Evolutionary conservation across 805 yeast genomes (phyloP).

Genomic region (Yarrowia alimentaria): DNA sequence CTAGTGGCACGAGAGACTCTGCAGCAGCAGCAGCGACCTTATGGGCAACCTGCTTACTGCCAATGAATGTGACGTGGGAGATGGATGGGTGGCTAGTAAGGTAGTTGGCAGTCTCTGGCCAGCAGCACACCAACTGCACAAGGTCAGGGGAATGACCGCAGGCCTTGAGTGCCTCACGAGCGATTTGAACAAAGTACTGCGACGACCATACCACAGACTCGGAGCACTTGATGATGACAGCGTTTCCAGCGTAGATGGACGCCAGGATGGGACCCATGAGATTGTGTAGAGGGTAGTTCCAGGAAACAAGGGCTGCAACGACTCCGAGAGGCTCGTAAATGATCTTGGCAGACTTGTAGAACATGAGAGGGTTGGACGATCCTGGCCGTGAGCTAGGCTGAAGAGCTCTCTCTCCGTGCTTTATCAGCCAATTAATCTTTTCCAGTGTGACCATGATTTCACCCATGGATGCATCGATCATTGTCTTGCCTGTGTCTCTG

Average conservation of each 20-base stretch:
- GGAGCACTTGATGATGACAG: conserved; percentile 87
- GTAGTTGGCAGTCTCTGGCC: conserved; percentile 85
- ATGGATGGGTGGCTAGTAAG: conserved; percentile 81
- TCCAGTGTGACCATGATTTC: conserved; percentile 94
- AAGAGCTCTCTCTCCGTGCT: conserved; percentile 74
- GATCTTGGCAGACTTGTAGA: conserved; percentile 89
- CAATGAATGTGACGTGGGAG: conserved; percentile 90
- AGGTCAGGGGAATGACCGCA: conserved; percentile 77
- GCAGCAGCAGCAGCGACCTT: conserved; percentile 81
- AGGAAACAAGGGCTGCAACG: conserved; percentile 85
- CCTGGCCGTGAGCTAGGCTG: conserved; percentile 78
- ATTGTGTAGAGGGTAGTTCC: conserved; percentile 98
- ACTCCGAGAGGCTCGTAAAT: conserved; percentile 90
- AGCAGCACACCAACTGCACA: conserved; percentile 84
- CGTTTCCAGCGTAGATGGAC: conserved; percentile 85
- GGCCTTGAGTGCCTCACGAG: conserved; percentile 65
- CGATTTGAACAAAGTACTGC: conserved; percentile 67
- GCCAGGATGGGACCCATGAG: conserved; percentile 90
- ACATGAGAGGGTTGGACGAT: conserved; percentile 79
- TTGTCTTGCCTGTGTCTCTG: conserved; percentile 93
- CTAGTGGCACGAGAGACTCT: conserved; percentile 85
- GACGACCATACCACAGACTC: conserved; percentile 97
- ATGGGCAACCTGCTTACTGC: conserved; percentile 93
- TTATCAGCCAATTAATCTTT: conserved; percentile 83
- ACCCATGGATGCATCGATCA: conserved; percentile 87